Conservation (phyloP, 768 basidiomycete genomes). For the Fibroporia radiculosa region DNA sequence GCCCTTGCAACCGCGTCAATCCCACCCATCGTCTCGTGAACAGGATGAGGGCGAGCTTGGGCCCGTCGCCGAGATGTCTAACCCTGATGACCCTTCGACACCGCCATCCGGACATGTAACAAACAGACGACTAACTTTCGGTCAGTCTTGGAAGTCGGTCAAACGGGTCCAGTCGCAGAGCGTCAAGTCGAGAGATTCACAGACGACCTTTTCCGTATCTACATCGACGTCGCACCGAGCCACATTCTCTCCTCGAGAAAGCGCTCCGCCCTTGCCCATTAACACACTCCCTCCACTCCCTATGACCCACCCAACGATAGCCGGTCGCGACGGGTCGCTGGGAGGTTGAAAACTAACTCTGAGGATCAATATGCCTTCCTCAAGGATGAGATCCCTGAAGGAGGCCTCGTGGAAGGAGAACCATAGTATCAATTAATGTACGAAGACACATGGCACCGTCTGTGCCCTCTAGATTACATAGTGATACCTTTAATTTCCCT, state of each 20-base stretch:
- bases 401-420: no score
- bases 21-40: constrained; percentile 8
- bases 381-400: no score
- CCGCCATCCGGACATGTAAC: background rate
- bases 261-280: background rate
- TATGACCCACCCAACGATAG: no score
- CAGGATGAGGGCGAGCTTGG: constrained; percentile 10
- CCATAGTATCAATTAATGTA: no score
- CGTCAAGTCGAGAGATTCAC: background rate
- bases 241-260: background rate
- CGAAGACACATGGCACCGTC: no score
- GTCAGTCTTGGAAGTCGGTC: background rate
- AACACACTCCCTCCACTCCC: background rate
- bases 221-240: background rate
- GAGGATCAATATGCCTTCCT: no score
- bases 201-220: background rate
- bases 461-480: no score
- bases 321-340: no score
- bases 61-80: constrained; percentile 7
- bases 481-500: no score
- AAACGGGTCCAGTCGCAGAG: background rate
- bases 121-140: constrained; percentile 3
- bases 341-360: no score
- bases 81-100: background rate
- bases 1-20: background rate